Conservation (phyloP, 192 early-diverging fungal genomes). For the Tieghemiomyces parasiticus region DNA sequence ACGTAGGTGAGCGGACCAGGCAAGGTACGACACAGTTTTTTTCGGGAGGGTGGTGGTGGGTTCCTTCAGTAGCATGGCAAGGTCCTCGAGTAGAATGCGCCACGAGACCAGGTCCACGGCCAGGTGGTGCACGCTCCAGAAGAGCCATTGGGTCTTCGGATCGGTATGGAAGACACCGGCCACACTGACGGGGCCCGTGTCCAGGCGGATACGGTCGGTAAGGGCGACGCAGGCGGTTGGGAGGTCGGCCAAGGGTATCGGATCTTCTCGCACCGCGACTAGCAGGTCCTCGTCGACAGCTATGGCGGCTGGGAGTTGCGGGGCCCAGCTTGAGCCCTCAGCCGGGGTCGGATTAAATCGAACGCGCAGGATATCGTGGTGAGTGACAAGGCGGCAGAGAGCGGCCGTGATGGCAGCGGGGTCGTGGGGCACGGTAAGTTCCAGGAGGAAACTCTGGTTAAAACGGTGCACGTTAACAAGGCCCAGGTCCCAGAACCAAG, state of each 20-base stretch:
- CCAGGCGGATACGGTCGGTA: not conserved
- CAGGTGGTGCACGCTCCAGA: slow-evolving; percentile 6
- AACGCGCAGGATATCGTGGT: slow-evolving; percentile 7
- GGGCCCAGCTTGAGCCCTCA: not conserved
- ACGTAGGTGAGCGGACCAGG: not conserved
- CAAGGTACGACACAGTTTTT: not conserved
- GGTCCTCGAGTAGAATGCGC: slow-evolving; percentile 6
- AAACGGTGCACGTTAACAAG: not conserved
- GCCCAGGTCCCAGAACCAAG: slow-evolving; percentile 4
- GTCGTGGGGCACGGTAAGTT: not conserved
- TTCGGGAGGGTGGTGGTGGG: not conserved
- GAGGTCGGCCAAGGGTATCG: not conserved
- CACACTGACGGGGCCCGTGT: not conserved
- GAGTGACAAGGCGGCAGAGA: not conserved
- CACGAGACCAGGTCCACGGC: slow-evolving; percentile 9
- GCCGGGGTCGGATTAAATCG: not conserved
- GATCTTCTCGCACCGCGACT: not conserved
- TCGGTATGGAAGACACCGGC: not conserved
- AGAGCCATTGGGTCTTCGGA: not conserved
- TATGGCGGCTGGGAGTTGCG: not conserved
- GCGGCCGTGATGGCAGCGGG: not conserved
- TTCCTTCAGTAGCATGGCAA: not conserved
- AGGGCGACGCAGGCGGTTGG: not conserved
- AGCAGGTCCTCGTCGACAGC: not conserved
- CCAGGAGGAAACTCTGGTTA: slow-evolving; percentile 8